phyloP scores from a whole-genome alignment of 208 protist genomes.

The Acanthamoeba rhysodes region DNA sequence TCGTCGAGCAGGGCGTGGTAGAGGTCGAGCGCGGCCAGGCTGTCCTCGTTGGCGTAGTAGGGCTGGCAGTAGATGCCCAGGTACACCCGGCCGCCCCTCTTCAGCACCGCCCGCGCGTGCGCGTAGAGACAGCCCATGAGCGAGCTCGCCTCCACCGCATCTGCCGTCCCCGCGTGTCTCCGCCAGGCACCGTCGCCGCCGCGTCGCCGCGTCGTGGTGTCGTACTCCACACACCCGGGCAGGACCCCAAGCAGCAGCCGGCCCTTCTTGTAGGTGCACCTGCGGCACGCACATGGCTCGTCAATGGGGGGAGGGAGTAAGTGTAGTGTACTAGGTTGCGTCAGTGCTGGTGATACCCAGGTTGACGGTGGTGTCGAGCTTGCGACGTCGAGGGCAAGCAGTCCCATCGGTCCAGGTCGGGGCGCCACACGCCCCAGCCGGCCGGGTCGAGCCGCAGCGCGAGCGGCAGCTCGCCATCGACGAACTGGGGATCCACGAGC shows the following conservation, averaged over 20 bases:
- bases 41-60: constrained; percentile 19
- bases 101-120: neutral
- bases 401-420: neutral
- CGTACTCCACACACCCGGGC: neutral
- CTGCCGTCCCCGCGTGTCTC: no score
- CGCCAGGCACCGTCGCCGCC: no score
- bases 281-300: neutral
- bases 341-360: no score
- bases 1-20: constrained; percentile 24
- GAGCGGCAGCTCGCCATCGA: neutral
- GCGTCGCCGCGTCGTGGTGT: neutral
- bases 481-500: neutral
- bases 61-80: neutral
- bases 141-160: no score
- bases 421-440: neutral
- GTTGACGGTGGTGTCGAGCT: neutral
- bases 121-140: neutral
- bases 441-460: neutral
- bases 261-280: neutral
- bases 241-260: neutral
- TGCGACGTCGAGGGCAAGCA: neutral
- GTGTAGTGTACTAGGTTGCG: no score
- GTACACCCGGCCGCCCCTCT: neutral
- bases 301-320: neutral
- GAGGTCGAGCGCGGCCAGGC: neutral